Evolutionary conservation across 2,329 filamentous ascomycete species (phyloP).

Genomic region (Parastagonospora avenae): DNA sequence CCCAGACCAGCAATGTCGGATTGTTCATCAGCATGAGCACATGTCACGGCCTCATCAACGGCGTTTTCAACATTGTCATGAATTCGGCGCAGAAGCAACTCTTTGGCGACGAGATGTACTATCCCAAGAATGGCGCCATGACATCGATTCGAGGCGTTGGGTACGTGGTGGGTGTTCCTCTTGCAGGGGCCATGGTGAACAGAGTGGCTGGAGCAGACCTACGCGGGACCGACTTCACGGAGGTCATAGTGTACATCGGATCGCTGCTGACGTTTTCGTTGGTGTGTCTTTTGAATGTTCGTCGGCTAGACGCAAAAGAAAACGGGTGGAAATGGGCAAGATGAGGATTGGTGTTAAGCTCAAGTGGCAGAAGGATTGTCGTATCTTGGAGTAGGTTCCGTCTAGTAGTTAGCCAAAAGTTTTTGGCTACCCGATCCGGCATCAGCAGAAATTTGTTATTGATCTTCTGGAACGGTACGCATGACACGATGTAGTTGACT

Average conservation of each 20-base stretch:
- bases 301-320: constrained; percentile 16
- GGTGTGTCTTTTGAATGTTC: constrained; percentile 16
- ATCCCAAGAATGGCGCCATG: constrained; percentile 23
- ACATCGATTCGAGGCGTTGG: constrained; percentile 26
- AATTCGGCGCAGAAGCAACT: constrained; percentile 22
- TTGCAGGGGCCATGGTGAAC: constrained; percentile 25
- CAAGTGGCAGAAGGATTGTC: not conserved
- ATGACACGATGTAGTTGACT: no score
- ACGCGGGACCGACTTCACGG: constrained; percentile 13
- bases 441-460: no score
- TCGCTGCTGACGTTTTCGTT: constrained; percentile 10
- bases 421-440: no score
- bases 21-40: constrained; percentile 26
- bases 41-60: constrained; percentile 23
- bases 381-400: no score
- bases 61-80: constrained; percentile 21
- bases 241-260: constrained; percentile 22
- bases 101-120: constrained; percentile 30
- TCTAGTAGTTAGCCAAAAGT: not conserved
- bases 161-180: constrained; percentile 21
- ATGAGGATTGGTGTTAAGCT: constrained; percentile 9
- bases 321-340: constrained; percentile 22
- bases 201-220: constrained; percentile 14
- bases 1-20: constrained; percentile 7
- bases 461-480: no score